A percentile compares a stretch with the other conserved stretches of the same genome.
Evolutionary conservation across 2,329 filamentous ascomycete species (phyloP).

Genomic region (Catunica adiposa): DNA sequence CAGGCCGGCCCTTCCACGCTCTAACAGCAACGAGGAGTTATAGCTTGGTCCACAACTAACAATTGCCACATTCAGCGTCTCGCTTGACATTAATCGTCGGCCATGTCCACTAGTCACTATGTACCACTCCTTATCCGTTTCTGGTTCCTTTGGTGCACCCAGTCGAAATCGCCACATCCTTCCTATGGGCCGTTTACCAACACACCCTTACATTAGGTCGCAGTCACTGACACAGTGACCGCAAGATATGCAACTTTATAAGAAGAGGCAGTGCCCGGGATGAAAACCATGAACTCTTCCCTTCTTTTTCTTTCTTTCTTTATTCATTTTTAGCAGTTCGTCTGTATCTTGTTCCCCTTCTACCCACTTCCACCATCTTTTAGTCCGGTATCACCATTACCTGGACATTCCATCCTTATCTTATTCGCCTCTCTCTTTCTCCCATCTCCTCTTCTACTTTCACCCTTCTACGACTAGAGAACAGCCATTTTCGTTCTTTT

Average conservation of each 20-base stretch:
- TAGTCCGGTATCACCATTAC: background rate
- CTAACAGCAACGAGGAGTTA: no score
- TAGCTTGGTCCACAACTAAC: no score
- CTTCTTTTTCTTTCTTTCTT: constrained; percentile 2
- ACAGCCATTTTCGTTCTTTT: background rate
- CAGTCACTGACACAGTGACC: background rate
- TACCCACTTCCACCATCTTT: background rate
- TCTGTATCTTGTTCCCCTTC: background rate
- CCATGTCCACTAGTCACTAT: background rate
- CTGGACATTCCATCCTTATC: background rate
- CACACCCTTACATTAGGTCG: background rate
- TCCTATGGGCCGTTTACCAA: background rate
- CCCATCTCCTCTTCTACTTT: background rate
- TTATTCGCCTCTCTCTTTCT: background rate
- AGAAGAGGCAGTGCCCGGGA: background rate
- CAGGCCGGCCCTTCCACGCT: no score
- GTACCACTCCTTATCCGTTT: background rate
- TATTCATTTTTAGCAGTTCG: background rate
- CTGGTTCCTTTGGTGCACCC: background rate
- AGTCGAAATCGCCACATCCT: background rate
- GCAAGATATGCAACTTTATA: background rate
- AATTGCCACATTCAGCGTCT: background rate
- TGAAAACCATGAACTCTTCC: background rate
- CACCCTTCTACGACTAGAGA: background rate
- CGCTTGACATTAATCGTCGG: background rate